Conservation (phyloP, 2,329 filamentous ascomycete species). For the Trichoderma atrobrunneum region DNA sequence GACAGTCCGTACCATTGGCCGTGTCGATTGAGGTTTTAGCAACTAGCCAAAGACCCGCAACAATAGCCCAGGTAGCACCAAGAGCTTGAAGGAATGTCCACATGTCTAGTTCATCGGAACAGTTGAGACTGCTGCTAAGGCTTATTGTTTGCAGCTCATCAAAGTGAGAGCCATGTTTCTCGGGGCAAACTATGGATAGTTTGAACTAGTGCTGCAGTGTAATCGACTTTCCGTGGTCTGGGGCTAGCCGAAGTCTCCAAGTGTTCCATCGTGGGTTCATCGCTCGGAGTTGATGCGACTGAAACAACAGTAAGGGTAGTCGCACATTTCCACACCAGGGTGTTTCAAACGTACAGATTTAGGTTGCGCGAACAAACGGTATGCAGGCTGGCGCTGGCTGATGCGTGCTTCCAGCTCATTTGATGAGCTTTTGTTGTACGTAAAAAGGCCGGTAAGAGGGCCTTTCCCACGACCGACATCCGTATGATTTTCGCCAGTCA, state of each 20-base stretch:
- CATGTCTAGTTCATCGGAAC: neutral
- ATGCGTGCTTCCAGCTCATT: neutral
- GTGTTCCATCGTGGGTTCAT: neutral
- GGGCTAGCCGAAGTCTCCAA: neutral
- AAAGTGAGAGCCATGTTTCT: neutral
- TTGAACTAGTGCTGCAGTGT: constrained; percentile 2
- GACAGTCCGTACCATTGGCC: neutral
- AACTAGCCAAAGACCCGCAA: constrained; percentile 5
- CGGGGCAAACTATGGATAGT: neutral
- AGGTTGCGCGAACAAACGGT: neutral
- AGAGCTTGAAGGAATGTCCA: neutral
- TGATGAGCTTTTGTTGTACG: neutral
- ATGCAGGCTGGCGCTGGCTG: neutral
- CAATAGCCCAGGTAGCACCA: neutral
- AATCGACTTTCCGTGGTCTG: neutral
- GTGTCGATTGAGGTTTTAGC: neutral
- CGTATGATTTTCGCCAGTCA: neutral
- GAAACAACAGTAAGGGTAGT: neutral
- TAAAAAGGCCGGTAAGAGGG: neutral
- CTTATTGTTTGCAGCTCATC: neutral
- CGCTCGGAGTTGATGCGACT: neutral
- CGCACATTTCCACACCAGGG: neutral
- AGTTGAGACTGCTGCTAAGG: neutral
- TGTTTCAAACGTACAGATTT: neutral
- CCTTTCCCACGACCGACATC: neutral